phyloP scores from a whole-genome alignment of 148 eudicot genomes.

The Vaccinium vitisidaea region DNA sequence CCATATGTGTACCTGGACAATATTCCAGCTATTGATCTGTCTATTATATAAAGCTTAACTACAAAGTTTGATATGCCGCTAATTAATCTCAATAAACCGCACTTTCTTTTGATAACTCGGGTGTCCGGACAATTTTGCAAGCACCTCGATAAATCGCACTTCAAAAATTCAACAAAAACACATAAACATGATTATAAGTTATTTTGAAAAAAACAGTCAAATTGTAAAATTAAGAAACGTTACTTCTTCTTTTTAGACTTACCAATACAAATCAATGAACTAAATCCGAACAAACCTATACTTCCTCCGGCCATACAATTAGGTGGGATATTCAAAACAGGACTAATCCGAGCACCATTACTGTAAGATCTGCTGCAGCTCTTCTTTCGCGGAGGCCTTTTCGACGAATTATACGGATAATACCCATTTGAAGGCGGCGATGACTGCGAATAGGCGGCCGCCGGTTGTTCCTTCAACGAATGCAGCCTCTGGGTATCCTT shows the following conservation, averaged over 20 bases:
- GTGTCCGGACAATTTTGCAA: no score
- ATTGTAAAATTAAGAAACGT: conserved; percentile 5
- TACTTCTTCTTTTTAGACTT: conserved; percentile 62
- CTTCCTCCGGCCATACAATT: conserved; percentile 52
- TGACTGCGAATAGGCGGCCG: conserved; percentile 9
- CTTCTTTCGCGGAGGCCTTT: conserved; percentile 44
- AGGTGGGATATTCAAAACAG: conserved; percentile 59
- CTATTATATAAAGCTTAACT: not conserved
- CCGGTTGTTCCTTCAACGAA: conserved; percentile 27
- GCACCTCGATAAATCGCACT: not conserved
- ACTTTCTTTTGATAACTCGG: no score
- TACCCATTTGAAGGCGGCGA: conserved; percentile 17
- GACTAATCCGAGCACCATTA: conserved; percentile 43
- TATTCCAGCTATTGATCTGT: not conserved
- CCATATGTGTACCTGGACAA: not conserved
- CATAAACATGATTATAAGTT: not conserved
- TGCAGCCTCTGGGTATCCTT: conserved; percentile 35
- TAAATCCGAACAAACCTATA: conserved; percentile 61
- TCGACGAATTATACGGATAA: conserved; percentile 25
- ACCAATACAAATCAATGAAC: conserved; percentile 63
- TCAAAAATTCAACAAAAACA: not conserved
- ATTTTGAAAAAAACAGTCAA: not conserved
- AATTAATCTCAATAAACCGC: not conserved
- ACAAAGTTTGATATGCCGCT: not conserved
- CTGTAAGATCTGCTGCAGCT: conserved; percentile 32